phyloP scores from a whole-genome alignment of 768 basidiomycete genomes.

The Cystoderma amianthinum region DNA sequence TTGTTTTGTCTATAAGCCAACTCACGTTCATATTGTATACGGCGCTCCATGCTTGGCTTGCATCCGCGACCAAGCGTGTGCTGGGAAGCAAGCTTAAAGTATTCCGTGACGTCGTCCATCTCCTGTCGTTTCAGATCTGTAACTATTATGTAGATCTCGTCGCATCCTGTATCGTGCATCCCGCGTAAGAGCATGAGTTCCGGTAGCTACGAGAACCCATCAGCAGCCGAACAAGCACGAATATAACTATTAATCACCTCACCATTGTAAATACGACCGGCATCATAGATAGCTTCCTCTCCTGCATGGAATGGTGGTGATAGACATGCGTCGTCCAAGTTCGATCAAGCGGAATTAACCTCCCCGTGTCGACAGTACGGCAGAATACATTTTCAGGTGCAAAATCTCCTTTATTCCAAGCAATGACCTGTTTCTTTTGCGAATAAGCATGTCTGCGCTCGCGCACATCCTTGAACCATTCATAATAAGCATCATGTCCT shows the following conservation, averaged over 20 bases:
- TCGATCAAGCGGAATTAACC: slow-evolving; percentile 73
- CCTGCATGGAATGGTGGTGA: slow-evolving; percentile 70
- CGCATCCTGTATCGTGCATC: slow-evolving; percentile 77
- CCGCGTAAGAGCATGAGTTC: slow-evolving; percentile 75
- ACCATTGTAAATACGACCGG: slow-evolving; percentile 81
- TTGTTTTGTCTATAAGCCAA: too few species aligned
- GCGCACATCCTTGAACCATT: slow-evolving; percentile 69
- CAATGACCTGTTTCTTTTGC: slow-evolving; percentile 37
- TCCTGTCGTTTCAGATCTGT: slow-evolving; percentile 74
- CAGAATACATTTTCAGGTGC: slow-evolving; percentile 76
- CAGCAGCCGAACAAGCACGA: background rate
- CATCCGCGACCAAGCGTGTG: slow-evolving; percentile 54
- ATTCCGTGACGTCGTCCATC: slow-evolving; percentile 76
- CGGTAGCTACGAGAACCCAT: slow-evolving; percentile 44
- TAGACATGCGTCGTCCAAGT: slow-evolving; percentile 81
- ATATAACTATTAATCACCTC: slow-evolving; percentile 13
- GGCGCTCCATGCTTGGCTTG: slow-evolving; percentile 60
- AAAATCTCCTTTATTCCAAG: slow-evolving; percentile 69
- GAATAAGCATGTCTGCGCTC: slow-evolving; percentile 52
- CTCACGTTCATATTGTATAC: slow-evolving; percentile 69
- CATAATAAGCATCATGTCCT: slow-evolving; percentile 63
- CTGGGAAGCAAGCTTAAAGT: slow-evolving; percentile 69
- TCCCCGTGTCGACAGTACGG: slow-evolving; percentile 71
- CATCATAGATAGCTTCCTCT: slow-evolving; percentile 69
- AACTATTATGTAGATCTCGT: slow-evolving; percentile 73